Evolutionary conservation across 2,329 filamentous ascomycete species (phyloP).

Genomic region (Botrytis fabae): DNA sequence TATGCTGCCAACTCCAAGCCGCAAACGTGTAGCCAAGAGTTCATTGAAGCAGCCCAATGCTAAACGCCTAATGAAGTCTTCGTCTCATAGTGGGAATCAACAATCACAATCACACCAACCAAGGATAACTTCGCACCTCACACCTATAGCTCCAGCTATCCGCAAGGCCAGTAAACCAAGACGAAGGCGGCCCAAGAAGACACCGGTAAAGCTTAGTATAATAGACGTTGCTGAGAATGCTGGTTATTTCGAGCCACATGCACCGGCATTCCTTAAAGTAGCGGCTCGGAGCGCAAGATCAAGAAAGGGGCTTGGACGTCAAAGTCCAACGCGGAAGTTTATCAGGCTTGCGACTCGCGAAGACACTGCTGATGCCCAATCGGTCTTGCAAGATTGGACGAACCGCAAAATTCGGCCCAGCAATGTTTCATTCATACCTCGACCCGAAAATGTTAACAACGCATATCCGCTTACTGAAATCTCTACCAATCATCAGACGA

Average conservation of each 20-base stretch:
- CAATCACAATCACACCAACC: slow-evolving; percentile 29
- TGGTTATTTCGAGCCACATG: neutral
- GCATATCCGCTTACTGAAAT: slow-evolving; percentile 29
- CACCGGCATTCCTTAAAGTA: slow-evolving; percentile 60
- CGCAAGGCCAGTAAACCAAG: slow-evolving; percentile 17
- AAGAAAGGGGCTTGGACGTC: slow-evolving; percentile 52
- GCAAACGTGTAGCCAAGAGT: slow-evolving; percentile 25
- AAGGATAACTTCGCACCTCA: slow-evolving; percentile 37
- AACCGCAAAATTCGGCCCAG: slow-evolving; percentile 37
- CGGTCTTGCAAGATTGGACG: slow-evolving; percentile 57
- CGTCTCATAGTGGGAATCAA: slow-evolving; percentile 16
- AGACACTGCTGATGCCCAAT: slow-evolving; percentile 59
- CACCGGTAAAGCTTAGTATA: slow-evolving; percentile 56
- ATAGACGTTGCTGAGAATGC: slow-evolving; percentile 54
- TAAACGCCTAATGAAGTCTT: slow-evolving; percentile 28
- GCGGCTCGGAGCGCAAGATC: slow-evolving; percentile 58
- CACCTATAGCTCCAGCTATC: neutral
- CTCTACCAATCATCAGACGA: slow-evolving; percentile 31
- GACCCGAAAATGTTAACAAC: neutral
- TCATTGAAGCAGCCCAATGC: neutral
- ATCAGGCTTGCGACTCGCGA: slow-evolving; percentile 61
- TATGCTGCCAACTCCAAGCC: slow-evolving; percentile 40
- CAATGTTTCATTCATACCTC: neutral
- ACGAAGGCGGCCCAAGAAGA: neutral
- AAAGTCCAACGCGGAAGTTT: slow-evolving; percentile 55